A percentile compares a stretch with the other conserved stretches of the same genome.
These are phyloP conservation scores for Aspergillus thermomutatus DNA, from an alignment of 2,329 filamentous ascomycete genomes.

Conservation along the genomic window DNA sequence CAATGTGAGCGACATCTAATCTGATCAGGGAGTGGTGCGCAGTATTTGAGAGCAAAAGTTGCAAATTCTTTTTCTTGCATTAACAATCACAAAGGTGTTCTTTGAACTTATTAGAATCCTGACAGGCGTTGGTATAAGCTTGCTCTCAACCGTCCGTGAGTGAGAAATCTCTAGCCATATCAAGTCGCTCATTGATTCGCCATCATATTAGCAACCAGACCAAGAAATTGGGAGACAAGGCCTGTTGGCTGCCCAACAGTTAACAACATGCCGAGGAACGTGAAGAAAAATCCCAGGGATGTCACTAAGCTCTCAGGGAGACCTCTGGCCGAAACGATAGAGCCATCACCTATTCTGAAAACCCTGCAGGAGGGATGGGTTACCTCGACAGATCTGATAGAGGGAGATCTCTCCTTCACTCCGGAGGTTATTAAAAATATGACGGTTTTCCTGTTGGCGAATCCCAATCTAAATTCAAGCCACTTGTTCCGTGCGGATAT, in stretches of 20 bases:
- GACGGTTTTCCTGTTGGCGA: conserved; percentile 46
- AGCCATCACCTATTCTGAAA: conserved; percentile 21
- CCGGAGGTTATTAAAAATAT: conserved; percentile 44
- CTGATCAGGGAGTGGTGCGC: neutral
- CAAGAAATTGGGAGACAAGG: neutral
- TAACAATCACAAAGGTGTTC: neutral
- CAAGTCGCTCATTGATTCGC: neutral
- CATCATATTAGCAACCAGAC: neutral
- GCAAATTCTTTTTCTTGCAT: neutral
- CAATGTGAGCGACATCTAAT: neutral
- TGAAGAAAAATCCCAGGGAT: conserved; percentile 20
- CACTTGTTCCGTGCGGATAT: conserved; percentile 62
- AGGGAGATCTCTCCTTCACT: conserved; percentile 23
- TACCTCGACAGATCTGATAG: conserved; percentile 30
- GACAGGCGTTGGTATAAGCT: neutral
- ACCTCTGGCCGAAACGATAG: conserved; percentile 27
- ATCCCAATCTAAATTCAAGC: conserved; percentile 58
- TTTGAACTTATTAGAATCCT: neutral
- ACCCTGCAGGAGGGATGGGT: conserved; percentile 25
- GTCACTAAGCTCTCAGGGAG: conserved; percentile 22
- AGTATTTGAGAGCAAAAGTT: neutral
- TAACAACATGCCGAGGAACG: conserved; percentile 14
- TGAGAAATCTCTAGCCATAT: neutral
- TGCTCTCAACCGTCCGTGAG: neutral
- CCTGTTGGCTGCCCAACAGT: neutral